Evolutionary conservation across 2,329 filamentous ascomycete genomes (phyloP), one percentile per base, ranked within the genome.

Genomic region (Colletotrichum paranaense): DNA sequence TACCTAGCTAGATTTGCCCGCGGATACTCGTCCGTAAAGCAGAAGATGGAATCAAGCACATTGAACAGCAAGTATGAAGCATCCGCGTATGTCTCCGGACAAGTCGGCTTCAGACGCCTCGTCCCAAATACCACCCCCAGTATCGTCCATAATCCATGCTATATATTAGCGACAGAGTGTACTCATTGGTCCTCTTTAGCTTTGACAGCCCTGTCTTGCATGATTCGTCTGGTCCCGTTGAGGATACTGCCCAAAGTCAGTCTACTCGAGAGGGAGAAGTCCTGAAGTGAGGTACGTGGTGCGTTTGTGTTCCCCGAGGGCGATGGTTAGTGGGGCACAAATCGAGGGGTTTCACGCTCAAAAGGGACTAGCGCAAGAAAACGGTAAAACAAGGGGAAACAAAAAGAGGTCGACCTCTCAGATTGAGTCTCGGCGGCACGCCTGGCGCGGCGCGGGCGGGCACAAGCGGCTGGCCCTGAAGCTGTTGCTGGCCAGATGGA

Each of bases 341-440:
- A 68, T 68, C 62, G 73, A 75, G 74, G 73, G 73, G 68, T 70
- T 73, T 73, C 63, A 58, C 49, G 26, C 59, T 57, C 5, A 72
- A 68, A 74, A 26, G 14, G 49, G 75, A 55, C 56, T 76, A 75
- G 75, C 66, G 75, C 52, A n/a, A 30, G 35, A 19, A 42, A 62
- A 73, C 49, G 64, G 69, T 68, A 69, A 74, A 74, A 58, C 62
- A 68, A 68, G 60, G 58, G 72, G 68, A 72, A 72, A 64, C 68
- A 56, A 38, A 65, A 38, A 19, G 35, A 30, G 28, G 28, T 22
- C 60, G 42, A 65, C 70, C 70, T 73, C 70, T 73, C 28, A 65
- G 46, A 72, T 69, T 53, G 66, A 72, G 65, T 69, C 58, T 64
- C 69, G 59, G 49, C 65, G 16, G 53, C 69, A 72, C 69, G 69